Evolutionary conservation across 805 yeast genomes (phyloP), one percentile per base, ranked within the genome.

Genomic region (Peterozyma toletana): DNA sequence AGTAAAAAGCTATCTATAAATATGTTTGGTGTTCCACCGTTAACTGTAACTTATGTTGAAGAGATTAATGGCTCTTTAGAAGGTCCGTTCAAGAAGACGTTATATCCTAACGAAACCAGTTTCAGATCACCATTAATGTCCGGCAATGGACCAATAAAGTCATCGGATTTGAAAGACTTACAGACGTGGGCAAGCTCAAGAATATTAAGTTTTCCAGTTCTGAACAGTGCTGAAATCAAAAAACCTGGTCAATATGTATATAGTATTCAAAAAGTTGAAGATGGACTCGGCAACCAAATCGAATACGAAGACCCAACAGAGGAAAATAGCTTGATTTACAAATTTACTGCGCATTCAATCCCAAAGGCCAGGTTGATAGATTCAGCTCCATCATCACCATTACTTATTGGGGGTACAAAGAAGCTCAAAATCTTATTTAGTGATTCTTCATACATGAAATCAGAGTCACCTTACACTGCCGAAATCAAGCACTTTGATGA

Each of bases 1-100:
- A 48, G 47, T 30, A 44, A 46, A 9, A 77, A 80, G 52, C 49
- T 70, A 40, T 56, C 68, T 17, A 69, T 91, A 30, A 66, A 72
- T 2, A 75, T 82, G 1, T 62, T 67, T 15, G 97, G 98, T 42
- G 85, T 88, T 2, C 82, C 91, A 1, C 98, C 99, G 0, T 60
- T 85, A 46, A 74, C 73, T 17, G 62, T 85, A 33, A 66, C 68
- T 36, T 83, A 82, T 54, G 63, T 63, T 33, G 73, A 71, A 38
- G 78, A 77, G 47, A 52, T 67, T 13, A 59, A 63, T 44, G 67
- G 66, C 0, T 52, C 49, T 16, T 43, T 60, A 13, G 48, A 57
- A 1, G 50, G 56, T 33, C 40, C 57, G n/a, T 63, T 63, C 1
- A 52, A 55, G 14, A 52, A 59, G 3, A 43, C 54, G 3, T 48